A percentile compares a stretch with the other conserved stretches of the same genome.
Conservation (phyloP, 345 rosid genomes). For the Turnera subulata region DNA sequence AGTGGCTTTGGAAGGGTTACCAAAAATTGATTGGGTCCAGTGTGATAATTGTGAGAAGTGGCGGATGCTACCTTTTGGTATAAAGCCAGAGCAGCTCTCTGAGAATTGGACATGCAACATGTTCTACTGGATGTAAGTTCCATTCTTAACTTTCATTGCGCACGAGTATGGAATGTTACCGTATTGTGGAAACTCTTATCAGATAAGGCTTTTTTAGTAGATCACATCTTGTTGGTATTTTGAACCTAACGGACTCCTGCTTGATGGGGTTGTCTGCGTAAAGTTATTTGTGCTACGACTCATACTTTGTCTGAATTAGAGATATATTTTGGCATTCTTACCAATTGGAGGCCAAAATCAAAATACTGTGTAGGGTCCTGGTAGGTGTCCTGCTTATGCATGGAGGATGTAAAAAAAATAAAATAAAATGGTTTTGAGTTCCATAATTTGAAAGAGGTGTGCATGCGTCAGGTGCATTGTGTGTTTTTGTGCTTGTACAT, state of each 20-base stretch:
- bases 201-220: not conserved
- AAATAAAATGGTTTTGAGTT: too few species aligned
- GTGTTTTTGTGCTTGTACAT: too few species aligned
- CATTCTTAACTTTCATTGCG: not conserved
- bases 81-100: slow-evolving; percentile 51
- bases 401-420: too few species aligned
- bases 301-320: not conserved
- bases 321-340: not conserved
- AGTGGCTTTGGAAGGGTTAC: slow-evolving; percentile 27
- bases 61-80: slow-evolving; percentile 59
- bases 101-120: slow-evolving; percentile 73
- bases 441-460: too few species aligned
- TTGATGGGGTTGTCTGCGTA: not conserved
- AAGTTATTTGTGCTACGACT: not conserved
- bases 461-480: too few species aligned
- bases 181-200: not conserved
- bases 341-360: not conserved
- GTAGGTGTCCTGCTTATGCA: too few species aligned
- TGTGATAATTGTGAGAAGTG: slow-evolving; percentile 67
- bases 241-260: not conserved
- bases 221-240: too few species aligned
- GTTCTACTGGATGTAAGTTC: slow-evolving; percentile 84
- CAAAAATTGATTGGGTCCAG: slow-evolving; percentile 40
- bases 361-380: not conserved
- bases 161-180: too few species aligned